Evolutionary conservation across 2,329 filamentous ascomycete species (phyloP), one percentile per base, ranked within the genome.

Genomic region (Clonostachys sp.): DNA sequence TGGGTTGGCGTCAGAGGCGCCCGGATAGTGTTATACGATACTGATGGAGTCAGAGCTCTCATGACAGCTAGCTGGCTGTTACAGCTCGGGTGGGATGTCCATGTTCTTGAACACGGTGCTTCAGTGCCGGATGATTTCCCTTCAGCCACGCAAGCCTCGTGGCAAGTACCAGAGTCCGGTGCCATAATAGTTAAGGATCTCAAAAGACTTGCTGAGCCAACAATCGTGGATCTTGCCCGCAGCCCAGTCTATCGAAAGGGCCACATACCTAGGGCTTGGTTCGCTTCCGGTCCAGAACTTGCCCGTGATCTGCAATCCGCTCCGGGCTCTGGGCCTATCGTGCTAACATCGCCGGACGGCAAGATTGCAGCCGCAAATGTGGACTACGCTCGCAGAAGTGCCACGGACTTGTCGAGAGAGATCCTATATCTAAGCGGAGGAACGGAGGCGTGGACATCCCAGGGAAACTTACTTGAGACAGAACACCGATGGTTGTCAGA

Each of bases 231-330:
- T 47, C 57, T 62, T 30, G 57, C 58, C 5, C 59, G 60, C 36
- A 62, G 59, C 45, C 52, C 60, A 13, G 45, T 45, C 9, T 62
- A 62, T 50, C 50, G 51, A 20, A 59, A 57, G 45, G 58, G 58
- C n/a, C 60, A 62, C 46, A 58, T 62, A 34, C 55, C 58, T 8
- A 57, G 57, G 5, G 55, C 60, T 45, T 62, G 54, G 54, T 59
- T 57, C 50, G 55, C 59, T 42, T 62, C 60, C n/a, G 60, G 59
- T 5, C 59, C 60, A 6, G 58, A 62, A 45, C 55, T 62, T n/a
- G 35, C 42, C 14, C 57, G 58, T 16, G 59, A 62, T 46, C 36
- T 62, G n/a, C 45, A 38, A 3, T 9, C 18, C 34, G 8, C 53
- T n/a, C 16, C 24, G 2, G 52, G 54, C 10, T 49, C 46, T 5